Conservation (phyloP, 768 basidiomycete species). For the Auriscalpium orientale region DNA sequence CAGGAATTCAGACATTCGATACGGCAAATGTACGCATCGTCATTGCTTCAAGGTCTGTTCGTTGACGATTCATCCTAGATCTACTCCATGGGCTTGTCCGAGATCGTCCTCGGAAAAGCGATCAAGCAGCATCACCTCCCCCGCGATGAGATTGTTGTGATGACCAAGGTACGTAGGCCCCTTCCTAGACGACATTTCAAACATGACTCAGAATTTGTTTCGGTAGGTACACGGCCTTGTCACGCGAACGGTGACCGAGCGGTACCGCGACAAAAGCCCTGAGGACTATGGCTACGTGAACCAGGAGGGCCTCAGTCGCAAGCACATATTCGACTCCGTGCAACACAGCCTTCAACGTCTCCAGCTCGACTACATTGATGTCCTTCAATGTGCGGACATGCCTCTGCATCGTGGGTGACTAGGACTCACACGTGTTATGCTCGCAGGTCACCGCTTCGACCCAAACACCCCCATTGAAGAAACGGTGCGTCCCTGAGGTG, state of each 20-base stretch:
- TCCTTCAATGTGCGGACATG: constrained; percentile 43
- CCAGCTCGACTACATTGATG: constrained; percentile 66
- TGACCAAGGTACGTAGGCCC: constrained; percentile 34
- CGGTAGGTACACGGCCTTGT: constrained; percentile 13
- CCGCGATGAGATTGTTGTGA: constrained; percentile 36
- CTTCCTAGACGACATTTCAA: too few species aligned
- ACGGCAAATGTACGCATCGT: constrained; percentile 21
- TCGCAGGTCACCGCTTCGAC: constrained; percentile 24
- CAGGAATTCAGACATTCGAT: constrained; percentile 31
- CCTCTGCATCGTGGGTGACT: background rate
- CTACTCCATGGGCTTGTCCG: constrained; percentile 34
- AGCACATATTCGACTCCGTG: constrained; percentile 67
- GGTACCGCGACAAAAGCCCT: constrained; percentile 3
- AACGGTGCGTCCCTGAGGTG: background rate
- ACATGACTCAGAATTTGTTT: background rate
- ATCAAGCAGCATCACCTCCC: constrained; percentile 36
- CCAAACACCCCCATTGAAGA: constrained; percentile 28
- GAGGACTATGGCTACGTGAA: constrained; percentile 29
- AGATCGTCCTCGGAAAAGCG: constrained; percentile 38
- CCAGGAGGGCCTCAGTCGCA: constrained; percentile 26
- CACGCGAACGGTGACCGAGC: background rate
- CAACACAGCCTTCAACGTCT: constrained; percentile 57
- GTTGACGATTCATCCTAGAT: constrained; percentile 8
- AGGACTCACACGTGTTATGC: background rate
- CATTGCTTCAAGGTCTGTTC: background rate